A percentile compares a stretch with the other conserved stretches of the same genome.
Conservation (phyloP, 139 green algal genomes). For the Chlorella sp. region DNA sequence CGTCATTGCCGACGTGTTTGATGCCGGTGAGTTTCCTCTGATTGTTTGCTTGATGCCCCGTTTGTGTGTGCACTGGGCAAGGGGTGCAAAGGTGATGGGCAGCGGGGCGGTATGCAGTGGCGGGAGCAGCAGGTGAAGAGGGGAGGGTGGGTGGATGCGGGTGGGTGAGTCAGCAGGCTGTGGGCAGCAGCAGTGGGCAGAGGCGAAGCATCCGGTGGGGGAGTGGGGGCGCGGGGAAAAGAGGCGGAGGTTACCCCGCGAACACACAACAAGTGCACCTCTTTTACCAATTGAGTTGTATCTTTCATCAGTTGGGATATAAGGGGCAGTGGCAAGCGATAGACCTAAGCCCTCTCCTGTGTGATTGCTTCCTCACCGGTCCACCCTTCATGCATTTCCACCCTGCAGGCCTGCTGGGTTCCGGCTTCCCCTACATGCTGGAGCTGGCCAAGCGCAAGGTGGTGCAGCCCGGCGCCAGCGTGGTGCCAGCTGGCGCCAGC, state of each 20-base stretch:
- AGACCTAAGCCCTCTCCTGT: background rate
- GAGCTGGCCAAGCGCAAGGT: slow-evolving; percentile 63
- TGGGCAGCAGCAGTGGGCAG: too few species aligned
- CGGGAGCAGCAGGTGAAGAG: background rate
- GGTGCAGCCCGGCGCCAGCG: slow-evolving; percentile 51
- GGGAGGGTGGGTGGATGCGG: too few species aligned
- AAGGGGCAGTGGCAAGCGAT: background rate
- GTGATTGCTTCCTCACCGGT: too few species aligned
- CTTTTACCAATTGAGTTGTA: too few species aligned
- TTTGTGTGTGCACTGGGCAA: background rate
- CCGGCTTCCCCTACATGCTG: slow-evolving; percentile 67
- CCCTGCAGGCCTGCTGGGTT: slow-evolving; percentile 62
- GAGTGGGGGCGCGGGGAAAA: too few species aligned
- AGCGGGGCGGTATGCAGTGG: too few species aligned
- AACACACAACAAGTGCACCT: too few species aligned
- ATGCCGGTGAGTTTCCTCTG: slow-evolving; percentile 63
- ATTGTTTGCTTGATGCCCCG: background rate
- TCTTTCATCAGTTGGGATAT: background rate
- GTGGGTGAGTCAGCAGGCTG: too few species aligned
- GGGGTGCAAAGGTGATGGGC: too few species aligned
- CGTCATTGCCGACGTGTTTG: slow-evolving; percentile 75
- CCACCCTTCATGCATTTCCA: too few species aligned
- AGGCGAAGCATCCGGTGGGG: too few species aligned
- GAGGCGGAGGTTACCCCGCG: too few species aligned
- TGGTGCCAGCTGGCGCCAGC: slow-evolving; percentile 71